Evolutionary conservation across 148 eudicot species (phyloP).

Genomic region (Chenopodium suecicum): DNA sequence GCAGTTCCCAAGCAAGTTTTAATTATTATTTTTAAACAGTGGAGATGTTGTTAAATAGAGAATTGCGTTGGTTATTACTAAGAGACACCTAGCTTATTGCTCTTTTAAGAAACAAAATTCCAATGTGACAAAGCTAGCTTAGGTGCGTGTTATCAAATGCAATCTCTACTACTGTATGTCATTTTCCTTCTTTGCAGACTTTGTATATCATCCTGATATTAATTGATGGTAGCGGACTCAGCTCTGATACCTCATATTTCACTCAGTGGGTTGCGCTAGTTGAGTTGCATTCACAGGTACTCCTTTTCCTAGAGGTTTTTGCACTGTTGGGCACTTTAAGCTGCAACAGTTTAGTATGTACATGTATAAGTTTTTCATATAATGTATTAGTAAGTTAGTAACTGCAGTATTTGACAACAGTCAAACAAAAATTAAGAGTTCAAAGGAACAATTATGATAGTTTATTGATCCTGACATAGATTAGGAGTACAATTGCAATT

Average conservation of each 20-base stretch:
- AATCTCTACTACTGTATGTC: too few species aligned
- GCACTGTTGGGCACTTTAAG: not conserved
- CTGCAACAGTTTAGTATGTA: not conserved
- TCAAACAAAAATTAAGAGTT: not conserved
- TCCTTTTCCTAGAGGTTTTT: not conserved
- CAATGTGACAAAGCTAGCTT: too few species aligned
- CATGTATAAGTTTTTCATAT: not conserved
- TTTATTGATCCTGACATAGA: too few species aligned
- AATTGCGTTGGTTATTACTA: too few species aligned
- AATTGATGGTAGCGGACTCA: slow-evolving; percentile 48
- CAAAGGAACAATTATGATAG: not conserved
- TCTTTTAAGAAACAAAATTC: too few species aligned
- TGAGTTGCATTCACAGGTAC: slow-evolving; percentile 69
- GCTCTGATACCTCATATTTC: slow-evolving; percentile 60
- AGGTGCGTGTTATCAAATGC: too few species aligned
- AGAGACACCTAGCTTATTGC: too few species aligned
- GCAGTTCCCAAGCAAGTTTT: not conserved
- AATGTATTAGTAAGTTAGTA: too few species aligned
- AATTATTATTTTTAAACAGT: too few species aligned
- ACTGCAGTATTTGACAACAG: not conserved
- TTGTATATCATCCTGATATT: slow-evolving; percentile 56
- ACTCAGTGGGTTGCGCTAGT: slow-evolving; percentile 73
- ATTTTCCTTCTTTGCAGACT: slow-evolving; percentile 45
- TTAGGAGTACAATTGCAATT: too few species aligned
- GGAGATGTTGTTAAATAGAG: too few species aligned